Evolutionary conservation across 352 stramenopile species (phyloP).

Genomic region (Globisporangium nodosum): DNA sequence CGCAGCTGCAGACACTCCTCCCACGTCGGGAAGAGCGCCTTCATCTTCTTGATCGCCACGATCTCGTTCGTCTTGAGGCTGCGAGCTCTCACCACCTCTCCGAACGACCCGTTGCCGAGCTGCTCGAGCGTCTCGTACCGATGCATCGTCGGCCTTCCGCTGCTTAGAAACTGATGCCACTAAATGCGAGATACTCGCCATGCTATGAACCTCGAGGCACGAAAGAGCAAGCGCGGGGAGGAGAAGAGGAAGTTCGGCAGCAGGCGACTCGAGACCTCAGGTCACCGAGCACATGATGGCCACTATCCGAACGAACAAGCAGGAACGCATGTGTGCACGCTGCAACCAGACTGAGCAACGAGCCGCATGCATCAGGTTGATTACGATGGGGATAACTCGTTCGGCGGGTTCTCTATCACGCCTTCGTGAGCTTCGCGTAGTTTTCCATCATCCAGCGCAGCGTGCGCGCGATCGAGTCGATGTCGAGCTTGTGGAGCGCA

Average conservation of each 20-base stretch:
- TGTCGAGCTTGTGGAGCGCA: slow-evolving; percentile 84
- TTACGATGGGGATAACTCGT: no score
- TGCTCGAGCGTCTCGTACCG: slow-evolving; percentile 90
- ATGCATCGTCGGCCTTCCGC: slow-evolving; percentile 48
- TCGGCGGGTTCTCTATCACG: slow-evolving; percentile 22
- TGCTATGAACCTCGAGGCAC: no score
- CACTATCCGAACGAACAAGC: no score
- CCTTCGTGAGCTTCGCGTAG: slow-evolving; percentile 51
- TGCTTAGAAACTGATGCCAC: no score
- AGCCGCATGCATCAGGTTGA: no score
- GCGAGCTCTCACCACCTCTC: slow-evolving; percentile 88
- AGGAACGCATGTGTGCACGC: no score
- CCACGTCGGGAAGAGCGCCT: slow-evolving; percentile 72
- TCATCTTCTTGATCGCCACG: slow-evolving; percentile 86
- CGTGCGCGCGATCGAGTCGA: slow-evolving; percentile 69
- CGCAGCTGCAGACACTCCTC: slow-evolving; percentile 78
- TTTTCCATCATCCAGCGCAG: slow-evolving; percentile 70
- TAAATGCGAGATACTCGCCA: no score
- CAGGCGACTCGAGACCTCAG: no score
- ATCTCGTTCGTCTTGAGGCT: slow-evolving; percentile 89
- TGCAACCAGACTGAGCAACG: no score
- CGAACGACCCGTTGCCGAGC: slow-evolving; percentile 92
- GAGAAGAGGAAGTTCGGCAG: no score
- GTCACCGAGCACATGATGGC: no score
- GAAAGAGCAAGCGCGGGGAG: no score